Evolutionary conservation across 495 filamentous ascomycete species (phyloP).

Genomic region (Lasiosphaeris hirsuta): DNA sequence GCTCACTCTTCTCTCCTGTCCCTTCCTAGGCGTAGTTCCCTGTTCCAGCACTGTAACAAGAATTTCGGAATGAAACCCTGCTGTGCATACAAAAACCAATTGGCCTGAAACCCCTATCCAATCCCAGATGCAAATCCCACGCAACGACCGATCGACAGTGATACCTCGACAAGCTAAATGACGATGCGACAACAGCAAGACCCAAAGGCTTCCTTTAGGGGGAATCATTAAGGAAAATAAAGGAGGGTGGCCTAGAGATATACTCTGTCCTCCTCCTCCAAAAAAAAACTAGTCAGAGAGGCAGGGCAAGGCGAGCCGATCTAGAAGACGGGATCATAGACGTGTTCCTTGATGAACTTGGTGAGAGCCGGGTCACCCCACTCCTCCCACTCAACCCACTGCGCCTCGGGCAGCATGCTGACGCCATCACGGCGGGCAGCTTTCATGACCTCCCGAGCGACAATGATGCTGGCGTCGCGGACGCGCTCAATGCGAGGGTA

Average conservation of each 20-base stretch:
- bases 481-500: conserved; percentile 95
- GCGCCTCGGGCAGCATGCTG: conserved; percentile 57
- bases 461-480: conserved; percentile 80
- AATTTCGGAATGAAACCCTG: no score
- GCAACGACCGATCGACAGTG: neutral
- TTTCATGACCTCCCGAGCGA: conserved; percentile 90
- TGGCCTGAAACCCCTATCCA: no score
- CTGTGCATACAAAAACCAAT: no score
- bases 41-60: no score
- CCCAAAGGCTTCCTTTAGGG: neutral
- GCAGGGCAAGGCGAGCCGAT: neutral
- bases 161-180: neutral
- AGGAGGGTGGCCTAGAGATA: no score
- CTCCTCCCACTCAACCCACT: conserved; percentile 79
- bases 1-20: neutral
- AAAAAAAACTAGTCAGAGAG: neutral
- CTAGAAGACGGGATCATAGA: conserved; percentile 66
- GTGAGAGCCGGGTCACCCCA: conserved; percentile 74
- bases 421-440: conserved; percentile 65
- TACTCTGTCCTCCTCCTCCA: no score
- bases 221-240: conserved; percentile 11
- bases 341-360: conserved; percentile 71
- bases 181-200: neutral
- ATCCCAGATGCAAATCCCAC: neutral
- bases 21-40: neutral